Conservation (phyloP, 805 yeast genomes). For the Yamadazyma ubonensis region DNA sequence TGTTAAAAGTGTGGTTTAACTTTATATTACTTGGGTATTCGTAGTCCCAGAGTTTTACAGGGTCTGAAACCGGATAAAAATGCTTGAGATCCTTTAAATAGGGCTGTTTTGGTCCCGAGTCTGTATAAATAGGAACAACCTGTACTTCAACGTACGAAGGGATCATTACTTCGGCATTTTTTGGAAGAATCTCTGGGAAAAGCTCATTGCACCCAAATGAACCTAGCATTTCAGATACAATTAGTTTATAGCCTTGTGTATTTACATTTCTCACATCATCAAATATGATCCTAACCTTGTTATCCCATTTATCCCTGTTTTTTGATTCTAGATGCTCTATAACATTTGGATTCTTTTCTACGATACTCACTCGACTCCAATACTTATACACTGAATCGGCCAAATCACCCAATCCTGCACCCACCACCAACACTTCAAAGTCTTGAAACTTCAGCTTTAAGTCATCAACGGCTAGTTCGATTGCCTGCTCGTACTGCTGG, state of each 20-base stretch:
- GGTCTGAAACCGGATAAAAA: slow-evolving; percentile 10
- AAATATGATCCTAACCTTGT: slow-evolving; percentile 48
- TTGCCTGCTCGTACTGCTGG: slow-evolving; percentile 63
- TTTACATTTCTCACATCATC: slow-evolving; percentile 56
- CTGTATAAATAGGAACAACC: slow-evolving; percentile 67
- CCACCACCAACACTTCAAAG: slow-evolving; percentile 56
- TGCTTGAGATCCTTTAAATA: slow-evolving; percentile 11
- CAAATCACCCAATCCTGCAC: slow-evolving; percentile 88
- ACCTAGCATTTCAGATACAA: slow-evolving; percentile 82
- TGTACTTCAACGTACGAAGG: slow-evolving; percentile 53
- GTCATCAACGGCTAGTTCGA: slow-evolving; percentile 50
- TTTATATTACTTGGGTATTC: slow-evolving; percentile 11
- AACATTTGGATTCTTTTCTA: slow-evolving; percentile 58
- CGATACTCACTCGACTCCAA: slow-evolving; percentile 37
- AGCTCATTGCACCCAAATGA: slow-evolving; percentile 92
- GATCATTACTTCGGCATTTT: slow-evolving; percentile 28
- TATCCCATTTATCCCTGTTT: slow-evolving; percentile 45
- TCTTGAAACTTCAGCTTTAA: slow-evolving; percentile 2
- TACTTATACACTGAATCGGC: slow-evolving; percentile 40
- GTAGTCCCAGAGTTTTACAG: slow-evolving; percentile 12
- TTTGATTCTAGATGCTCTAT: neutral
- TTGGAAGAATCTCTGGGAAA: slow-evolving; percentile 67
- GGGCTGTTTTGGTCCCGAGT: slow-evolving; percentile 29
- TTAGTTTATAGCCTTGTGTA: slow-evolving; percentile 43
- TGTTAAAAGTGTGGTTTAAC: slow-evolving; percentile 1